phyloP scores from a whole-genome alignment of 768 basidiomycete genomes.

The Trametes meyenii region DNA sequence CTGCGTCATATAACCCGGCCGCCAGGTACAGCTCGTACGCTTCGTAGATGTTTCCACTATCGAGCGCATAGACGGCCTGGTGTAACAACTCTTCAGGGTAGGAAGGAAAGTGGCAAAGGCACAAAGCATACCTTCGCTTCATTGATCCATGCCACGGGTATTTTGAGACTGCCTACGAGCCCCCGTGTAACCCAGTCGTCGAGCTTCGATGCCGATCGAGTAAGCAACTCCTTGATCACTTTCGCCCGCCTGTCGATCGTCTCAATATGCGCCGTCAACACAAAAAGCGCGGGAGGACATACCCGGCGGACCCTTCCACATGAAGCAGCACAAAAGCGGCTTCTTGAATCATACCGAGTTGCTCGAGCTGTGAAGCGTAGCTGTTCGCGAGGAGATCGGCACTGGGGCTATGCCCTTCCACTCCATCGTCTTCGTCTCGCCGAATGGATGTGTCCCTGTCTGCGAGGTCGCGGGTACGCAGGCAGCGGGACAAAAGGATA shows the following conservation, averaged over 20 bases:
- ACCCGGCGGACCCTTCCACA: conserved; percentile 82
- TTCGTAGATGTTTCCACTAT: conserved; percentile 61
- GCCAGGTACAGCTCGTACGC: conserved; percentile 79
- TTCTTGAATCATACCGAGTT: conserved; percentile 77
- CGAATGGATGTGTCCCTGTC: conserved; percentile 59
- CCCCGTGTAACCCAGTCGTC: conserved; percentile 78
- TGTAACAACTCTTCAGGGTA: background rate
- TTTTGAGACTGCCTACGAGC: conserved; percentile 71
- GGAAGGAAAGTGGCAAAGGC: background rate
- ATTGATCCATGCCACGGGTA: conserved; percentile 87
- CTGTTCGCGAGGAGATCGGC: conserved; percentile 82
- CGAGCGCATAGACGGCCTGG: conserved; percentile 69
- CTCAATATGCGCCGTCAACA: background rate
- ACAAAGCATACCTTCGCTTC: conserved; percentile 71
- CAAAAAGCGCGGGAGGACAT: conserved; percentile 31
- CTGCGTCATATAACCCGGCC: conserved; percentile 69
- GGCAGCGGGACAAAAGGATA: conserved; percentile 79
- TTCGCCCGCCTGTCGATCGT: conserved; percentile 66
- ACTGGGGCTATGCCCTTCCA: conserved; percentile 79
- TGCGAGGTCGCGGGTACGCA: conserved; percentile 84
- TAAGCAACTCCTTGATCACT: conserved; percentile 79
- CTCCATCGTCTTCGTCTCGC: conserved; percentile 41
- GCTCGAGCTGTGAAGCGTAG: conserved; percentile 89
- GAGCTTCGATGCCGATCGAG: conserved; percentile 63
- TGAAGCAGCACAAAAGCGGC: conserved; percentile 90